Percentiles rank a stretch among this genome's conserved stretches.
Conservation (phyloP, 306 rosid genomes). For the Ormosia semicastrata region DNA sequence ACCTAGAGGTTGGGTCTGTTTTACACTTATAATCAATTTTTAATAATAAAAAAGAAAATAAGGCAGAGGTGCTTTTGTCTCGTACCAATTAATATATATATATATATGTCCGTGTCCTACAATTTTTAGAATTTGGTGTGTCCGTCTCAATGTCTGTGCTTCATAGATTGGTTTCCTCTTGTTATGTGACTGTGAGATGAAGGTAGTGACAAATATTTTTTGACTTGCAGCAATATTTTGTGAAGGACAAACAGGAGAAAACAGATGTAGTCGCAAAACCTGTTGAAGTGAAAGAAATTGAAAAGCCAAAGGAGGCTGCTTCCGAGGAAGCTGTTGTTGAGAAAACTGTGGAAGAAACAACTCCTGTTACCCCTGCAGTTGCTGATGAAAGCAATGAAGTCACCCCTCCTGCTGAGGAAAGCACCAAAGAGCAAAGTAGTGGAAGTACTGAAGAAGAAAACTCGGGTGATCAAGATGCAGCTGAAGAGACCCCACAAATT, state of each 20-base stretch:
- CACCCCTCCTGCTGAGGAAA: constrained; percentile 42
- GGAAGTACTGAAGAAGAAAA: constrained; percentile 41
- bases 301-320: constrained; percentile 41
- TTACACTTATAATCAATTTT: no score
- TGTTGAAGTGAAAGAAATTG: constrained; percentile 64
- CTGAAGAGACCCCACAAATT: constrained; percentile 72
- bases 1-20: no score
- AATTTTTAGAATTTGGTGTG: no score
- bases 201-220: not conserved
- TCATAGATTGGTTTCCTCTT: not conserved
- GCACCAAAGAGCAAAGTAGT: constrained; percentile 48
- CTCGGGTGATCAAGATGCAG: constrained; percentile 59
- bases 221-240: constrained; percentile 61
- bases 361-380: constrained; percentile 34
- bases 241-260: constrained; percentile 61
- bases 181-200: not conserved
- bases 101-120: no score
- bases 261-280: constrained; percentile 40
- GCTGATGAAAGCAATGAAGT: constrained; percentile 52
- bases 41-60: no score
- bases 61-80: no score
- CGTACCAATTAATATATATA: no score
- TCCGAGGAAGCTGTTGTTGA: constrained; percentile 42
- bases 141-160: no score
- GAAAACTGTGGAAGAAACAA: constrained; percentile 44